Conservation (phyloP, 129 eudicot species). For the Artemisia argyi region DNA sequence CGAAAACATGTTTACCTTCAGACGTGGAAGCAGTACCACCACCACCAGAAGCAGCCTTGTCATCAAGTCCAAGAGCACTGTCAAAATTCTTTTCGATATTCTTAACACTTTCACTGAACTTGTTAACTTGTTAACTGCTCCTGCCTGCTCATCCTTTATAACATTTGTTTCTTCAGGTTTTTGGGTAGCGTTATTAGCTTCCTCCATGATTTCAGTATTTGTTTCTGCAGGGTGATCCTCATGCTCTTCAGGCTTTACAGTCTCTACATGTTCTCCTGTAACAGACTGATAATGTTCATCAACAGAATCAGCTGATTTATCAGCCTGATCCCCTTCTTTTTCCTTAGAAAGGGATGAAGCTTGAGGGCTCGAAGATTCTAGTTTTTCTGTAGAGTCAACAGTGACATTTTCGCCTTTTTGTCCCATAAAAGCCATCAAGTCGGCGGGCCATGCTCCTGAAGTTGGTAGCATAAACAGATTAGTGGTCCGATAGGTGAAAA, state of each 20-base stretch:
- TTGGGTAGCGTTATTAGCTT: conserved; percentile 2
- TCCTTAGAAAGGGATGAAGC: conserved; percentile 37
- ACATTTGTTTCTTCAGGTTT: conserved; percentile 23
- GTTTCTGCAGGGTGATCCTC: too few species aligned
- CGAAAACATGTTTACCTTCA: too few species aligned
- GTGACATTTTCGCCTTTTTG: conserved; percentile 49
- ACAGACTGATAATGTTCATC: conserved; percentile 29
- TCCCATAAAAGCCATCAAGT: conserved; percentile 61
- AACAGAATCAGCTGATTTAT: conserved; percentile 25
- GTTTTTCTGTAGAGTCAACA: conserved; percentile 36
- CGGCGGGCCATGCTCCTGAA: conserved; percentile 62
- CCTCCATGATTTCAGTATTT: conserved; percentile 24
- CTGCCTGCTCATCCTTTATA: conserved; percentile 6
- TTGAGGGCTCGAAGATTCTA: conserved; percentile 37
- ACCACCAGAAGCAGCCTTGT: too few species aligned
- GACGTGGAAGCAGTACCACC: too few species aligned
- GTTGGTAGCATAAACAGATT: conserved; percentile 33
- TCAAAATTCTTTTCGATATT: too few species aligned
- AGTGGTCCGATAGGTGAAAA: neutral
- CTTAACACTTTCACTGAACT: conserved; percentile 33
- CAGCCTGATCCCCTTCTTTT: conserved; percentile 36
- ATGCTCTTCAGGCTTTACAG: too few species aligned
- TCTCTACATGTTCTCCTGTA: too few species aligned
- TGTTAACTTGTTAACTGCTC: conserved; percentile 13
- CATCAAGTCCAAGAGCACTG: too few species aligned